phyloP scores from a whole-genome alignment of 192 early-diverging fungal genomes.

The Gryganskiella cystojenkinii region DNA sequence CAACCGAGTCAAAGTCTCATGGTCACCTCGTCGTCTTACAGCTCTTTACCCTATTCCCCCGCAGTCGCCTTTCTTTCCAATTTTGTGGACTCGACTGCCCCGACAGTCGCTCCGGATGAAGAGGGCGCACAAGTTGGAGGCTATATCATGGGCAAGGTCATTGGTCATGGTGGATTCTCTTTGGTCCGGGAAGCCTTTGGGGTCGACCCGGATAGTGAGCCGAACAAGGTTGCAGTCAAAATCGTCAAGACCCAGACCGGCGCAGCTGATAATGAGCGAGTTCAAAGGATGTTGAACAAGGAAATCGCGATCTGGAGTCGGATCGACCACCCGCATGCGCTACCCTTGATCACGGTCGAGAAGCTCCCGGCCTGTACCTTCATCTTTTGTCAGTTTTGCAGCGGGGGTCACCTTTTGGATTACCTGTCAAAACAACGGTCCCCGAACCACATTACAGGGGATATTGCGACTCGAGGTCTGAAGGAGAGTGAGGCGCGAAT shows the following conservation, averaged over 20 bases:
- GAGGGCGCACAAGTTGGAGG: constrained; percentile 81
- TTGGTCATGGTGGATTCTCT: constrained; percentile 83
- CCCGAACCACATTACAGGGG: not conserved
- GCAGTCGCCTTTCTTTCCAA: constrained; percentile 49
- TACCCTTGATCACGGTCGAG: constrained; percentile 72
- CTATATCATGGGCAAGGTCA: constrained; percentile 71
- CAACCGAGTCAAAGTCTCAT: constrained; percentile 4
- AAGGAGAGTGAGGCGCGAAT: constrained; percentile 60
- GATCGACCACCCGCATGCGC: constrained; percentile 75
- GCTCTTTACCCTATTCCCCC: constrained; percentile 43
- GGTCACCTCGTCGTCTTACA: constrained; percentile 44
- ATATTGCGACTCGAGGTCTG: constrained; percentile 31
- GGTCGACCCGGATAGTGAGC: constrained; percentile 23
- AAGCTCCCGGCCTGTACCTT: constrained; percentile 76
- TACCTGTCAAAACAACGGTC: constrained; percentile 57
- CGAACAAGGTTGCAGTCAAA: constrained; percentile 70
- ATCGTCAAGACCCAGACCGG: constrained; percentile 67
- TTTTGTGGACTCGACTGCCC: constrained; percentile 27
- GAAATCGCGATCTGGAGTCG: constrained; percentile 77
- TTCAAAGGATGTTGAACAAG: constrained; percentile 65
- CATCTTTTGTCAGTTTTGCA: constrained; percentile 76
- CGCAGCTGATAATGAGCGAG: constrained; percentile 43
- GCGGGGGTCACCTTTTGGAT: constrained; percentile 70
- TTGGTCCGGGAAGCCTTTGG: constrained; percentile 73
- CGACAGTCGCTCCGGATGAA: constrained; percentile 48